Conservation (phyloP, 805 yeast species). For the Lachancea dasiensis region DNA sequence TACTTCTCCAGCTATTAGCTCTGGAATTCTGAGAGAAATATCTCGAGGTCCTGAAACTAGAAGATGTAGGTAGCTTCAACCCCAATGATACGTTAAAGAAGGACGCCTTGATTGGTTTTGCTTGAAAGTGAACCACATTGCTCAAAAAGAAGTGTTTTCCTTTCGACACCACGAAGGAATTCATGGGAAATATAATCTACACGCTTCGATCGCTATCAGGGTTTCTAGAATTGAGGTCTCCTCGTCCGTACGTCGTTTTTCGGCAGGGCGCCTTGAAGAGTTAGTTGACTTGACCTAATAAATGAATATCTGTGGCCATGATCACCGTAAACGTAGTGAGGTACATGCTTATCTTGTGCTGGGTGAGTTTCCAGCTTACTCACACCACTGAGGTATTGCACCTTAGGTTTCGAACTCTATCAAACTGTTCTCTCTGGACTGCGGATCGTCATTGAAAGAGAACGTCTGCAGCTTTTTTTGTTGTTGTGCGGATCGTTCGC, state of each 20-base stretch:
- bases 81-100: background rate
- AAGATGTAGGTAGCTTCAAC: background rate
- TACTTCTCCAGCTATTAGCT: conserved; percentile 14
- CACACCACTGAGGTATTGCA: background rate
- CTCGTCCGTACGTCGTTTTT: too few species aligned
- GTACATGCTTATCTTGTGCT: too few species aligned
- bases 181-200: conserved; percentile 3
- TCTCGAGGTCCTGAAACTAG: conserved; percentile 1
- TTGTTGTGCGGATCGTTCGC: conserved; percentile 13
- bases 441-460: conserved; percentile 10
- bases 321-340: too few species aligned
- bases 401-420: conserved; percentile 29
- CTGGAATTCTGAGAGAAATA: conserved; percentile 10
- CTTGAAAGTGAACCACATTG: conserved; percentile 15
- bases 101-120: conserved; percentile 14
- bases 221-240: too few species aligned
- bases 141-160: conserved; percentile 18
- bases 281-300: too few species aligned
- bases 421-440: conserved; percentile 17
- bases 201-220: conserved; percentile 6
- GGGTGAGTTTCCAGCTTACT: too few species aligned
- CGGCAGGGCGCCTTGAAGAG: too few species aligned
- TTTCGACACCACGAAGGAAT: conserved; percentile 3
- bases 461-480: conserved; percentile 14
- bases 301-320: too few species aligned